Conservation (phyloP, 306 rosid genomes). For the Quercus rubra region DNA sequence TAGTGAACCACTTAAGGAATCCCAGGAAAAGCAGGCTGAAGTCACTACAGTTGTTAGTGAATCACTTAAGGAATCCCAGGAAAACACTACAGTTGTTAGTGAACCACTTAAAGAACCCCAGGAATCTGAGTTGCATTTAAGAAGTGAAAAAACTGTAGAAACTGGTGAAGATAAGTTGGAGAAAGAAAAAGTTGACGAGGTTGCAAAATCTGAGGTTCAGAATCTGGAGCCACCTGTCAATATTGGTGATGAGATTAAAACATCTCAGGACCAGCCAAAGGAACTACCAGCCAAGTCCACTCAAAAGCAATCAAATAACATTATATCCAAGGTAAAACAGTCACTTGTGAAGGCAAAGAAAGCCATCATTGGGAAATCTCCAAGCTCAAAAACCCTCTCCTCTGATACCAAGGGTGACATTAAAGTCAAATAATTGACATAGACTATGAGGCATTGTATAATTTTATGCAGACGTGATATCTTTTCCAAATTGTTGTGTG, state of each 20-base stretch:
- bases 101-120: slow-evolving; percentile 30
- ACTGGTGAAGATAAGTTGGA: slow-evolving; percentile 12
- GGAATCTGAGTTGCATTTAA: slow-evolving; percentile 45
- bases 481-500: slow-evolving; percentile 15
- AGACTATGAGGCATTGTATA: slow-evolving; percentile 22
- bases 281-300: slow-evolving; percentile 53
- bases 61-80: too few species aligned
- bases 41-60: too few species aligned
- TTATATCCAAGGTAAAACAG: slow-evolving; percentile 72
- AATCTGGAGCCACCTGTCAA: slow-evolving; percentile 31
- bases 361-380: slow-evolving; percentile 78
- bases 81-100: slow-evolving; percentile 14
- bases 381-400: slow-evolving; percentile 57
- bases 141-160: slow-evolving; percentile 34
- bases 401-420: slow-evolving; percentile 62
- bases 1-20: slow-evolving; percentile 21
- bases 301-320: slow-evolving; percentile 66
- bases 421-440: slow-evolving; percentile 52
- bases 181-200: slow-evolving; percentile 36
- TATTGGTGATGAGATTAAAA: slow-evolving; percentile 36
- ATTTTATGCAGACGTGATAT: slow-evolving; percentile 19
- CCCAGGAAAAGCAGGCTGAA: slow-evolving; percentile 23
- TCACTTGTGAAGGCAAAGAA: slow-evolving; percentile 83
- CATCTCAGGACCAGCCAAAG: slow-evolving; percentile 43
- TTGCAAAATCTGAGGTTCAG: slow-evolving; percentile 39